Evolutionary conservation across 2,329 filamentous ascomycete genomes (phyloP).

Genomic region (Chalara sp.): DNA sequence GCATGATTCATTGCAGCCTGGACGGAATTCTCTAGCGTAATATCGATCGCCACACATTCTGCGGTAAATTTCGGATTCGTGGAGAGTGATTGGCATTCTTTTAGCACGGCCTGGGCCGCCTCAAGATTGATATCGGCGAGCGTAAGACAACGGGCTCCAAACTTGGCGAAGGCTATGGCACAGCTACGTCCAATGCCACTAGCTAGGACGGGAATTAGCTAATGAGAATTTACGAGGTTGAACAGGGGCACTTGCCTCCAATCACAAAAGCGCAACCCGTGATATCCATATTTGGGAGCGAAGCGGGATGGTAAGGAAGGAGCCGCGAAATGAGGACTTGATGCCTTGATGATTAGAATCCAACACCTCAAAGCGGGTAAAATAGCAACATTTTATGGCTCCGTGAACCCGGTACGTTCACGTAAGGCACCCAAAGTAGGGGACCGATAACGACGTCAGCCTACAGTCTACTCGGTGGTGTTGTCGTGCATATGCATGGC

Average conservation of each 20-base stretch:
- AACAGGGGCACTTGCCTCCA: not conserved
- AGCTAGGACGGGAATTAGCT: too few relatives aligned
- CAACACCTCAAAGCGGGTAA: too few relatives aligned
- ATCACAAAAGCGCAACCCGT: conserved; percentile 1
- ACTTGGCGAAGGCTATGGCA: conserved; percentile 5
- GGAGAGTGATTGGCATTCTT: not conserved
- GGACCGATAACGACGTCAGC: too few relatives aligned
- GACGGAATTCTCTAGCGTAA: conserved; percentile 1
- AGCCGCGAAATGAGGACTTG: too few relatives aligned
- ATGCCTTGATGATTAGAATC: too few relatives aligned
- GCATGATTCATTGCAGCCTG: not conserved
- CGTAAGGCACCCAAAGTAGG: too few relatives aligned
- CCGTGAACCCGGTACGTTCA: too few relatives aligned
- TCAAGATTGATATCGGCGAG: conserved; percentile 6
- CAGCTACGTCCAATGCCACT: conserved; percentile 7
- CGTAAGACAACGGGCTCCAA: conserved; percentile 1
- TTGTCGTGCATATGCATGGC: too few relatives aligned
- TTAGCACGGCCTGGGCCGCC: not conserved
- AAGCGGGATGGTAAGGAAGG: too few relatives aligned
- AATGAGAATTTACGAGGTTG: too few relatives aligned
- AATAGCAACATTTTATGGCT: too few relatives aligned
- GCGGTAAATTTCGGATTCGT: conserved; percentile 1
- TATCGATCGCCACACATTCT: conserved; percentile 1
- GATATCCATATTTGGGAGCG: conserved; percentile 1
- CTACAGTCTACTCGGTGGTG: too few relatives aligned